Evolutionary conservation across 495 filamentous ascomycete genomes (phyloP).

Genomic region (Penicillium mononematosum): DNA sequence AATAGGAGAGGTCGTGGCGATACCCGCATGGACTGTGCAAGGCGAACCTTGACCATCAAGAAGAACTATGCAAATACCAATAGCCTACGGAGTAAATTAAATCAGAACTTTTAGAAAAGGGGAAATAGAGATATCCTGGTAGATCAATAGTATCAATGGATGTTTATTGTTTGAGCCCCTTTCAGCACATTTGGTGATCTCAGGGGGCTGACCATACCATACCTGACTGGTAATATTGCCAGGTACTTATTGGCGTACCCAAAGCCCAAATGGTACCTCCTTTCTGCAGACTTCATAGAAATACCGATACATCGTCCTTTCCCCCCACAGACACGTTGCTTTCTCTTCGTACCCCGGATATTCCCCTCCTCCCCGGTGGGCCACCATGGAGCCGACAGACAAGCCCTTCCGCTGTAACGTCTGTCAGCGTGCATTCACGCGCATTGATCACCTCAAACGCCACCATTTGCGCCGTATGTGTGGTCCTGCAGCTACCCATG

Average conservation of each 20-base stretch:
- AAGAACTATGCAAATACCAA: no score
- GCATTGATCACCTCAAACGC: conserved; percentile 50
- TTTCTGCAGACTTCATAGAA: background rate
- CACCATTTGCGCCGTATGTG: conserved; percentile 48
- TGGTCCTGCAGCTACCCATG: conserved; percentile 11
- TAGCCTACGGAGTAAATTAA: no score
- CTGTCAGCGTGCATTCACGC: conserved; percentile 49
- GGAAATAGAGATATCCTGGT: no score
- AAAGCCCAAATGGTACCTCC: background rate
- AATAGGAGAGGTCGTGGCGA: no score
- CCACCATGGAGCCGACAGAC: conserved; percentile 42
- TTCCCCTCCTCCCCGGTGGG: conserved; percentile 41
- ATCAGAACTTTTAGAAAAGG: no score
- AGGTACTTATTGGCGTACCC: background rate
- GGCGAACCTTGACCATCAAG: no score
- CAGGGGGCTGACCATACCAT: background rate
- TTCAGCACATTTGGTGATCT: no score
- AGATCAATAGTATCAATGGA: no score
- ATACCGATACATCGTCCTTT: conserved; percentile 14
- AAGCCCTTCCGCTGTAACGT: conserved; percentile 49
- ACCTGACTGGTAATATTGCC: background rate
- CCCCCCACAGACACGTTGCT: conserved; percentile 15
- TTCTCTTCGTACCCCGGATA: conserved; percentile 25
- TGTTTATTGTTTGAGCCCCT: no score
- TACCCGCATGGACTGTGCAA: no score